Evolutionary conservation across 805 yeast genomes (phyloP), one percentile per base, ranked within the genome.

Genomic region (Ogataea sp.): DNA sequence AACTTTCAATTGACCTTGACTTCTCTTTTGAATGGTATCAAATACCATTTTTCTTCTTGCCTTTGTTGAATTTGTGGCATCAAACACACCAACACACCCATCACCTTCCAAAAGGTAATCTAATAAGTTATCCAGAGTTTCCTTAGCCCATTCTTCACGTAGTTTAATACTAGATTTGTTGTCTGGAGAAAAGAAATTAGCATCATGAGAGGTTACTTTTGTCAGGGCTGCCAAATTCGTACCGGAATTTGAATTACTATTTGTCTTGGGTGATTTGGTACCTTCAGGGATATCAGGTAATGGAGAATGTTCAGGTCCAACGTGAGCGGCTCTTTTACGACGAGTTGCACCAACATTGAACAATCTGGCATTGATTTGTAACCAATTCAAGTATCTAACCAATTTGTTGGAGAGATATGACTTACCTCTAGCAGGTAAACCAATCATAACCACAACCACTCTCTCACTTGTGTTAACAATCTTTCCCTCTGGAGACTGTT

Each of bases 271-370:
- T 13, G 16, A 15, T 6, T 34, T 32, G 3, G 26, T 18, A 4
- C 15, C 20, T 6, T 20, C 37, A 2, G 49, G 50, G 25, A 49
- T 43, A 43, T 73, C 80, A 0, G 79, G 74, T 25, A 77, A 54
- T 6, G 94, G 94, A 7, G 70, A 68, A 23, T 61, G 66, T 23
- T 85, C 83, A 1, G 93, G 93, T 0, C 93, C 93, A 9, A 73
- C 68, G 41, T 70, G 67, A 26, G 68, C 65, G 11, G 75, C 72
- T 45, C 83, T 88, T 46, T 78, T 75, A 52, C 97, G 71, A 51
- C 98, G 73, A 0, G 97, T 90, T 52, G 93, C 85, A 1, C 98
- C 98, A 24, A 93, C 98, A 54, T 90, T 90, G 67, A 93, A 90
- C 9, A 90, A 89, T 46, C 82, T 72, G 43, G 95, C 80, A 49